Evolutionary conservation across 2,329 filamentous ascomycete genomes (phyloP).

Genomic region (Monilinia vaccinii-corymbosi): DNA sequence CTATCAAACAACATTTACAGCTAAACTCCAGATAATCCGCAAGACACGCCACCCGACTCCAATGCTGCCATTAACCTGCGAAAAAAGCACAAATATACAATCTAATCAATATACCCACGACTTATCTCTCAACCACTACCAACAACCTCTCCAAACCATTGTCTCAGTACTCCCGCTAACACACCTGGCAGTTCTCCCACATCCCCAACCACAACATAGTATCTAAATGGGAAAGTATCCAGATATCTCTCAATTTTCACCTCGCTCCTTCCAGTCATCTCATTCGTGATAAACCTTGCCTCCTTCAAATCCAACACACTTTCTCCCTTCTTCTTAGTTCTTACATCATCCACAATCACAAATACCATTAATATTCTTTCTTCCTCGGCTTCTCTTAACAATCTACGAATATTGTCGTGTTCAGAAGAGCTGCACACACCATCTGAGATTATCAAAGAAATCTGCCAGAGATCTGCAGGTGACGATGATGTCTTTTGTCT

Average conservation of each 20-base stretch:
- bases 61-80: background rate
- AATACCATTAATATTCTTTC: conserved; percentile 98
- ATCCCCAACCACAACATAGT: conserved; percentile 90
- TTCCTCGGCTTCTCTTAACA: conserved; percentile 81
- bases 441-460: conserved; percentile 87
- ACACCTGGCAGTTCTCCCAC: conserved; percentile 85
- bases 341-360: conserved; percentile 74
- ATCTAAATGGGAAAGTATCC: conserved; percentile 93
- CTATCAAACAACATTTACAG: background rate
- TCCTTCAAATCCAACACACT: conserved; percentile 84
- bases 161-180: conserved; percentile 77
- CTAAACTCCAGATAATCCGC: background rate
- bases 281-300: conserved; percentile 68
- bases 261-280: conserved; percentile 45
- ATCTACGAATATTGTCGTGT: conserved; percentile 70
- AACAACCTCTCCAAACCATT: conserved; percentile 78
- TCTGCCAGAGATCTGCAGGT: conserved; percentile 80
- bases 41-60: background rate
- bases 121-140: conserved; percentile 7
- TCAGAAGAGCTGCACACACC: conserved; percentile 76
- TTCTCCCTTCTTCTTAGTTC: conserved; percentile 42
- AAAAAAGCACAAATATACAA: background rate
- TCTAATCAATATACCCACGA: background rate
- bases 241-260: conserved; percentile 85
- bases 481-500: conserved; percentile 42